Conservation (phyloP, 2,329 filamentous ascomycete genomes). For the Verticillium isaacii region DNA sequence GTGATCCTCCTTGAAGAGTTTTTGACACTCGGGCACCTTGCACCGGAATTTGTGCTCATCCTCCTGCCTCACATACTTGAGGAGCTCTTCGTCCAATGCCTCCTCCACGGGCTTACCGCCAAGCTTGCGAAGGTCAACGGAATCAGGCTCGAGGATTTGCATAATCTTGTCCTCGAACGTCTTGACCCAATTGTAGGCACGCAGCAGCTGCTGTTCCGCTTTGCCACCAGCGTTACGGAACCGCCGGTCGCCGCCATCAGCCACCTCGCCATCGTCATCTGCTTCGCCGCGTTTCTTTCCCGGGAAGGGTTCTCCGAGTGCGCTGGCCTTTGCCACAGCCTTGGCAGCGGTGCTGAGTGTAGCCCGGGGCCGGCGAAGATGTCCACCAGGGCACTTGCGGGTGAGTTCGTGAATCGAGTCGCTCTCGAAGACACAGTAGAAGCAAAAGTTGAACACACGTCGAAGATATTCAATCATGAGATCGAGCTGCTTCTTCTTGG, state of each 20-base stretch:
- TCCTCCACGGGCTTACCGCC: slow-evolving; percentile 86
- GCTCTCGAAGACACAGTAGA: slow-evolving; percentile 98
- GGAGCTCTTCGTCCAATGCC: slow-evolving; percentile 78
- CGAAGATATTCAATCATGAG: slow-evolving; percentile 94
- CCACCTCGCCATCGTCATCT: slow-evolving; percentile 60
- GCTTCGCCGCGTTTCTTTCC: slow-evolving; percentile 67
- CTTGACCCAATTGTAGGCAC: slow-evolving; percentile 97
- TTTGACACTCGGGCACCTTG: slow-evolving; percentile 92
- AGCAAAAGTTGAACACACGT: slow-evolving; percentile 97
- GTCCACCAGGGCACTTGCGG: slow-evolving; percentile 94
- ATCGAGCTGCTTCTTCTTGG: slow-evolving; percentile 96
- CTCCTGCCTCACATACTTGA: slow-evolving; percentile 91
- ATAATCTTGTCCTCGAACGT: slow-evolving; percentile 96
- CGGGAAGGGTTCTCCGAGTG: slow-evolving; percentile 76
- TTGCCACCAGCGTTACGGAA: slow-evolving; percentile 66
- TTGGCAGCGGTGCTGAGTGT: slow-evolving; percentile 81
- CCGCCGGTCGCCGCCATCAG: slow-evolving; percentile 64
- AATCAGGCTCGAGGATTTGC: slow-evolving; percentile 87
- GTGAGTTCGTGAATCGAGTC: slow-evolving; percentile 95
- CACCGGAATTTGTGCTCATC: slow-evolving; percentile 96
- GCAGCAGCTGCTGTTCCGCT: slow-evolving; percentile 84
- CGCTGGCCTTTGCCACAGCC: slow-evolving; percentile 79
- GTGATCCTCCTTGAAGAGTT: slow-evolving; percentile 93
- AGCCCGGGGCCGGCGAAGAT: slow-evolving; percentile 83
- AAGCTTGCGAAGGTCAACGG: slow-evolving; percentile 81